Conservation (phyloP, 1,284 basidiomycete genomes). For the Rhodotorula mucilaginosa region DNA sequence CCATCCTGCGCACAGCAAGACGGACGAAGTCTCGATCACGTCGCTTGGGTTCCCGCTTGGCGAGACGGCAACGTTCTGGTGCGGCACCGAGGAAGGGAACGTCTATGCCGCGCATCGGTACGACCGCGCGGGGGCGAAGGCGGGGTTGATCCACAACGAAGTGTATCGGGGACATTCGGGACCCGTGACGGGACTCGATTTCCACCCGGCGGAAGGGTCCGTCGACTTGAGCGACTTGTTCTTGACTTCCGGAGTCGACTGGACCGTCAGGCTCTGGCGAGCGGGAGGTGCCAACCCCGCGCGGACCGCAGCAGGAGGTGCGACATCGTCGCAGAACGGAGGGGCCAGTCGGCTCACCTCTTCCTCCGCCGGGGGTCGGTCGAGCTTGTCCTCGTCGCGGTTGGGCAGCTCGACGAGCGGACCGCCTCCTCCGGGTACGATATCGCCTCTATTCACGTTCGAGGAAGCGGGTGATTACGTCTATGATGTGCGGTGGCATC, state of each 20-base stretch:
- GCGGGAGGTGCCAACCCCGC: constrained; percentile 23
- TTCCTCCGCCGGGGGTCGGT: constrained; percentile 45
- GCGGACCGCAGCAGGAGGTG: neutral
- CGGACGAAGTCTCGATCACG: constrained; percentile 91
- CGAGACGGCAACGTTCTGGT: constrained; percentile 92
- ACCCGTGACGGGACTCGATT: constrained; percentile 88
- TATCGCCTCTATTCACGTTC: constrained; percentile 80
- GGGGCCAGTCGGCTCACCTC: neutral
- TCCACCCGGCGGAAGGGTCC: constrained; percentile 81
- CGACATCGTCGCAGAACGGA: neutral
- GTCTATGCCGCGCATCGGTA: constrained; percentile 94
- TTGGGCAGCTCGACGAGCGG: constrained; percentile 11
- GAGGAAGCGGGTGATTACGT: constrained; percentile 97
- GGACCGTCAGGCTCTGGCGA: constrained; percentile 90
- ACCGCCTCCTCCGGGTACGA: constrained; percentile 39
- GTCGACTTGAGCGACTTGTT: constrained; percentile 96
- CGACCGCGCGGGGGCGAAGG: constrained; percentile 92
- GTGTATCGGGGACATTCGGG: constrained; percentile 89
- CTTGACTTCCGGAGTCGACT: constrained; percentile 84
- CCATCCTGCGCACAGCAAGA: constrained; percentile 83
- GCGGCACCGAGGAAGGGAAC: constrained; percentile 96
- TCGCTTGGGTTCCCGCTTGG: constrained; percentile 88
- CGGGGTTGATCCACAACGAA: constrained; percentile 85
- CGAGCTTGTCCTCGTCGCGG: neutral
- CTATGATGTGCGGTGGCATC: constrained; percentile 98